Evolutionary conservation across 1,284 basidiomycete genomes (phyloP).

Genomic region (Pterulicium gracile): DNA sequence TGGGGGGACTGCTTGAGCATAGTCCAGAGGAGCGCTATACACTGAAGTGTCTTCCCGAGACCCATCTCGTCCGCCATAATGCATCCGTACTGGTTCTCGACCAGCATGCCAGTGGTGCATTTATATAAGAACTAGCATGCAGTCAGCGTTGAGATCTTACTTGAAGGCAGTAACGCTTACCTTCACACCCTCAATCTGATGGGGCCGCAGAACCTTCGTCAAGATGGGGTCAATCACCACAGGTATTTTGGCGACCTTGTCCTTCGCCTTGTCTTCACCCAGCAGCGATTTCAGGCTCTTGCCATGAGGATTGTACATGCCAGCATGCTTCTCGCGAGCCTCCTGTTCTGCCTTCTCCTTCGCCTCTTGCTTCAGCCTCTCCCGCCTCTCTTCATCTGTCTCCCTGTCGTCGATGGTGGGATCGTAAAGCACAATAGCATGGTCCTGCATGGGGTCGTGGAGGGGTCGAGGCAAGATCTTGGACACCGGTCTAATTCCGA

Average conservation of each 20-base stretch:
- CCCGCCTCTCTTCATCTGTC: conserved; percentile 72
- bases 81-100: conserved; percentile 89
- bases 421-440: conserved; percentile 96
- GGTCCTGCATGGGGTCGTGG: conserved; percentile 95
- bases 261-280: conserved; percentile 63
- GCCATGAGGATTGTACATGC: conserved; percentile 82
- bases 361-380: conserved; percentile 59
- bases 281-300: conserved; percentile 83
- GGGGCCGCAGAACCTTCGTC: conserved; percentile 83
- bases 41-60: conserved; percentile 92
- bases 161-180: conserved; percentile 28
- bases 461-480: conserved; percentile 85
- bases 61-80: conserved; percentile 99
- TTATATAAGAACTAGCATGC: conserved; percentile 80
- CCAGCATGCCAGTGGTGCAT: conserved; percentile 89
- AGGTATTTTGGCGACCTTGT: conserved; percentile 72
- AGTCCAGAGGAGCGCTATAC: conserved; percentile 95
- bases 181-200: conserved; percentile 98
- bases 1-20: conserved; percentile 94
- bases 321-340: conserved; percentile 52
- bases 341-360: conserved; percentile 55
- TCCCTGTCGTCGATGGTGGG: conserved; percentile 91
- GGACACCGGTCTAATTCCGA: conserved; percentile 80
- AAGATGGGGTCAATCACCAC: conserved; percentile 93
- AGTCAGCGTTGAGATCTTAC: conserved; percentile 5